Percentiles rank a stretch among this genome's conserved stretches.
phyloP scores from a whole-genome alignment of 441 rosid species.

The Euphorbia celastroides region DNA sequence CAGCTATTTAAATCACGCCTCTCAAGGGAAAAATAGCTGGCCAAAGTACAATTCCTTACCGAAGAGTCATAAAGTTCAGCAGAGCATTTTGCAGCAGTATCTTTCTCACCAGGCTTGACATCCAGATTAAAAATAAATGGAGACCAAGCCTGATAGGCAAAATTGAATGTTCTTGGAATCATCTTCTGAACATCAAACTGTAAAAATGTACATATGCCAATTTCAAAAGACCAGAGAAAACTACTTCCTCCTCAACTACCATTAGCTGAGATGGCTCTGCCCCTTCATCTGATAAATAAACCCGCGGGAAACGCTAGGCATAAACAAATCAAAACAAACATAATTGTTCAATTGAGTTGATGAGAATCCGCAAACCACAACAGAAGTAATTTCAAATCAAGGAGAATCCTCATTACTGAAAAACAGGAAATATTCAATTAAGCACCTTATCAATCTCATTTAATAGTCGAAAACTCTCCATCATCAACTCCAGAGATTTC shows the following conservation, averaged over 20 bases:
- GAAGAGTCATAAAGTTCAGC: conserved; percentile 30
- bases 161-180: conserved; percentile 6
- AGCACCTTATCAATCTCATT: conserved; percentile 58
- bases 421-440: conserved; percentile 3
- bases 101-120: conserved; percentile 29
- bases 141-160: conserved; percentile 54
- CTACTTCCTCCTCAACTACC: conserved; percentile 48
- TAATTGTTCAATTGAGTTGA: neutral
- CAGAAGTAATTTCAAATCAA: neutral
- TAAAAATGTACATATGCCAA: neutral
- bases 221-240: neutral
- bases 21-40: neutral
- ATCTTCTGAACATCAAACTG: neutral
- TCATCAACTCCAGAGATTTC: conserved; percentile 52
- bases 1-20: neutral
- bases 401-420: neutral
- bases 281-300: conserved; percentile 22
- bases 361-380: neutral
- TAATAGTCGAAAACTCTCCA: conserved; percentile 70
- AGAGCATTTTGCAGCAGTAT: conserved; percentile 29
- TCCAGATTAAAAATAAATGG: conserved; percentile 54
- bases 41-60: conserved; percentile 25
- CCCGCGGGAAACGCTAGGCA: conserved; percentile 56
- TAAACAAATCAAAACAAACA: neutral
- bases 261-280: conserved; percentile 27